Evolutionary conservation across 2,329 filamentous ascomycete genomes (phyloP).

Genomic region (Fusarium mangiferae): DNA sequence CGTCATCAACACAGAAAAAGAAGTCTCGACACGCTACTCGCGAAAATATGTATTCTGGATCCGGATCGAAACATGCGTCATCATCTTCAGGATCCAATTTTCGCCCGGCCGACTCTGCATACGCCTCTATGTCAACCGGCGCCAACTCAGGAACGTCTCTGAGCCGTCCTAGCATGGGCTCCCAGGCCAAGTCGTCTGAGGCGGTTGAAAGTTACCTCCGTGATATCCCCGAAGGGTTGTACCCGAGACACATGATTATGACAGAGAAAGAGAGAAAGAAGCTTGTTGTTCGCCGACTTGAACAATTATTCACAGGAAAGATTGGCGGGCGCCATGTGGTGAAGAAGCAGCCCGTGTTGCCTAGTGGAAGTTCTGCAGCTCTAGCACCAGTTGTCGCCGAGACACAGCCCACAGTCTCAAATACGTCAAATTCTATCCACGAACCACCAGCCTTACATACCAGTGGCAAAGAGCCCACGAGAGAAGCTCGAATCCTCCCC

Average conservation of each 20-base stretch:
- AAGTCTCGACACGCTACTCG: conserved; percentile 55
- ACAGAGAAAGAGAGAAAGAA: conserved; percentile 81
- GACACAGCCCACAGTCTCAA: conserved; percentile 37
- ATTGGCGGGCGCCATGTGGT: conserved; percentile 55
- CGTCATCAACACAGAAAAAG: conserved; percentile 53
- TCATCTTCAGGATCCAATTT: conserved; percentile 64
- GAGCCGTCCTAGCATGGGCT: conserved; percentile 50
- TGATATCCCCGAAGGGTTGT: conserved; percentile 76
- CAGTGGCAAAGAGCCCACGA: conserved; percentile 45
- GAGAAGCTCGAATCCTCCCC: conserved; percentile 62
- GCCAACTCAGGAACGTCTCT: conserved; percentile 55
- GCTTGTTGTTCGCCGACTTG: conserved; percentile 78
- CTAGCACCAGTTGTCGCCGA: conserved; percentile 41
- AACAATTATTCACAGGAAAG: conserved; percentile 85
- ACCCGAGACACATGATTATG: conserved; percentile 70
- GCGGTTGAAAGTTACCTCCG: conserved; percentile 75
- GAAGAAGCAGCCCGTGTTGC: conserved; percentile 37
- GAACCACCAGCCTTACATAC: conserved; percentile 46
- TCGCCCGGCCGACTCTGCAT: conserved; percentile 69
- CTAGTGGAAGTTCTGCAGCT: conserved; percentile 11
- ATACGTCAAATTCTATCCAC: conserved; percentile 43
- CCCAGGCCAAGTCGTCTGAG: conserved; percentile 57
- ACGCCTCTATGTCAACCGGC: conserved; percentile 73
- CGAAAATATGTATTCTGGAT: conserved; percentile 53
- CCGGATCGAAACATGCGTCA: conserved; percentile 62